Evolutionary conservation across 495 filamentous ascomycete species (phyloP).

Genomic region (Xylaria grammica): DNA sequence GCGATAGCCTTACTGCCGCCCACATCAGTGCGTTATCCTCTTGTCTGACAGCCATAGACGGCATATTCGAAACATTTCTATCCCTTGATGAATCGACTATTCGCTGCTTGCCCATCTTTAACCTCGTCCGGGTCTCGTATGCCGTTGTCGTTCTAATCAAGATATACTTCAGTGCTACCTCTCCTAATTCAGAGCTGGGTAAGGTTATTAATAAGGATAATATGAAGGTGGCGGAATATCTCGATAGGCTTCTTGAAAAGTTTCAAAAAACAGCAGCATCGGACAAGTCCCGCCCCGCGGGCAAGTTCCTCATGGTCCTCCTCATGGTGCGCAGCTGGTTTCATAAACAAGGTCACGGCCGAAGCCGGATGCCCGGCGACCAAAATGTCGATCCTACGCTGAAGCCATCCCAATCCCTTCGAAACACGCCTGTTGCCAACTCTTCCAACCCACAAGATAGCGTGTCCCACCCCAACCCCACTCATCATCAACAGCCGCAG

Average conservation of each 20-base stretch:
- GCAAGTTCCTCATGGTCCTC: slow-evolving; percentile 79
- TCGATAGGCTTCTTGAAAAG: slow-evolving; percentile 68
- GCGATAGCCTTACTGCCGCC: slow-evolving; percentile 57
- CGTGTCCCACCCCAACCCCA: slow-evolving; percentile 1
- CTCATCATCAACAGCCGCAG: slow-evolving; percentile 27
- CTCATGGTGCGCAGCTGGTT: slow-evolving; percentile 78
- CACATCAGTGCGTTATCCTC: slow-evolving; percentile 75
- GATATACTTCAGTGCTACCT: slow-evolving; percentile 77
- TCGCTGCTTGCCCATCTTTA: slow-evolving; percentile 74
- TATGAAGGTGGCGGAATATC: slow-evolving; percentile 75
- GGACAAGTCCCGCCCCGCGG: slow-evolving; percentile 69
- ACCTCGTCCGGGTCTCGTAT: slow-evolving; percentile 79
- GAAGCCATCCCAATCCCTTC: slow-evolving; percentile 1
- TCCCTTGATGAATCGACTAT: slow-evolving; percentile 64
- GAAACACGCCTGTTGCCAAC: slow-evolving; percentile 1
- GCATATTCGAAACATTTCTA: slow-evolving; percentile 73
- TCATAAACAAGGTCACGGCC: slow-evolving; percentile 40
- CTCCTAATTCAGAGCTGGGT: slow-evolving; percentile 70
- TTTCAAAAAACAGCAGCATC: slow-evolving; percentile 68
- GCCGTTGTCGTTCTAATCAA: slow-evolving; percentile 88
- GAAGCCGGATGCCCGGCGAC: slow-evolving; percentile 5
- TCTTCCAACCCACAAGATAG: slow-evolving; percentile 16
- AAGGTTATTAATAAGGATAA: slow-evolving; percentile 76
- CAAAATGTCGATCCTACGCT: slow-evolving; percentile 15
- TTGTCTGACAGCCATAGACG: slow-evolving; percentile 74